A percentile compares a stretch with the other conserved stretches of the same genome.
Conservation (phyloP, 345 rosid genomes). For the Brassica nigra region DNA sequence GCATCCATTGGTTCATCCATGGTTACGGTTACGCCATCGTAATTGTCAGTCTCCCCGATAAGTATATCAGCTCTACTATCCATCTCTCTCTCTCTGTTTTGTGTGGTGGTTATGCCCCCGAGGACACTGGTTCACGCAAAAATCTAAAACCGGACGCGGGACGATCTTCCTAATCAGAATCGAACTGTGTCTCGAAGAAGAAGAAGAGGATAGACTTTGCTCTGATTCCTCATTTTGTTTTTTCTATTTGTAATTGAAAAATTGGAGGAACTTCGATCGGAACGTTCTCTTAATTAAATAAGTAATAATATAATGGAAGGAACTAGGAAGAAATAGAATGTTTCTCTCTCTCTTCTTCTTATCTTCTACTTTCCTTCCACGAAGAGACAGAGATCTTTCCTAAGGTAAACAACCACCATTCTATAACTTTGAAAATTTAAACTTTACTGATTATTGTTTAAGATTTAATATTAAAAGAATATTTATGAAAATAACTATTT, state of each 20-base stretch:
- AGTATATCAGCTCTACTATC: constrained; percentile 14
- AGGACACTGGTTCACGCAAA: background rate
- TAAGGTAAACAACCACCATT: background rate
- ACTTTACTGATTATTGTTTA: too few relatives aligned
- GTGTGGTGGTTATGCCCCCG: background rate
- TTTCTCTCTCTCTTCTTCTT: background rate
- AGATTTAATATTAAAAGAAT: too few relatives aligned
- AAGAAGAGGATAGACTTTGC: too few relatives aligned
- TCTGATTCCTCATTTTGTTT: background rate
- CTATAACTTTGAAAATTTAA: too few relatives aligned
- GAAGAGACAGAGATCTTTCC: background rate
- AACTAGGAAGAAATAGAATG: too few relatives aligned
- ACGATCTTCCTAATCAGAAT: background rate
- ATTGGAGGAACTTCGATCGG: background rate
- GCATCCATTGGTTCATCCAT: constrained; percentile 51
- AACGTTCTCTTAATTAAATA: background rate
- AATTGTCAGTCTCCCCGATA: constrained; percentile 45
- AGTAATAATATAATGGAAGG: background rate
- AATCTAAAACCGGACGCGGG: background rate
- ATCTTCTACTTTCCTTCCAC: background rate
- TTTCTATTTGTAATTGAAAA: background rate
- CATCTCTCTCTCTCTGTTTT: background rate
- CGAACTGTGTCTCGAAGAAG: background rate
- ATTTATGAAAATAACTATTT: too few relatives aligned
- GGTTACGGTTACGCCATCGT: constrained; percentile 58